Base-by-base conservation (phyloP, 2,329 filamentous ascomycete genomes). In the Arthrobotrys iridis region DNA sequence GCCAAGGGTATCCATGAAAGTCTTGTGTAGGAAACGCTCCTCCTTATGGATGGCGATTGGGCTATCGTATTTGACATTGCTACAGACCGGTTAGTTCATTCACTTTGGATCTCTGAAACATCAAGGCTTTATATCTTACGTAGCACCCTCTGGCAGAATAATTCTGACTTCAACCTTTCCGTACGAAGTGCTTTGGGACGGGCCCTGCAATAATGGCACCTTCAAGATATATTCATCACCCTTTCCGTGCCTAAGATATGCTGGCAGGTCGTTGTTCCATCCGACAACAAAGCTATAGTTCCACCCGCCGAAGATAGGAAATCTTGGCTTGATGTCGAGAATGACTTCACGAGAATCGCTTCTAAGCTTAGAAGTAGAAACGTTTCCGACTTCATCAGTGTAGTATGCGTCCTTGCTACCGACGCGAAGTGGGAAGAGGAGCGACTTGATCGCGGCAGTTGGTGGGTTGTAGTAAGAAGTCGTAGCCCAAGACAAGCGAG, bases 231-330 rank as follows among this genome's bases (percentile, higher is more conserved):
- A 96, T n/a, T 88, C 87, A 73, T 92, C 88, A 24, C 86, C 86
- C 79, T 85, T 88, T 22, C 85, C 80, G 79, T 85, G 86, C 79
- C 92, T 89, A 78, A 99, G 82, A 82, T 92, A 95, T 68, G 87
- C 88, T 80, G 88, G 88, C 26, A 96, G 86, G 78, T 96, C 89
- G 60, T 91, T 90, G 84, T 98, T 96, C 95, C 95, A 99, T 78
- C 95, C 95, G 68, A 98, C 89, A 72, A 91, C 92, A 85, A 98
- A 99, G 78, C 92, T 95, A 83, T 97, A 98, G 83, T 96, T 97
- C 95, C 95, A 99, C 75, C 92, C 93, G 74, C 95, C 95, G 80
- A 97, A 99, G 22, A 99, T 83, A n/a, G 95, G 95, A 83, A 96
- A 99, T 60, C 95, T 89, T 18, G 95, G 95, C 85, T 93, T 95